Evolutionary conservation across 768 basidiomycete species (phyloP), one percentile per base, ranked within the genome.

Genomic region (Rhizopogon vulgaris): DNA sequence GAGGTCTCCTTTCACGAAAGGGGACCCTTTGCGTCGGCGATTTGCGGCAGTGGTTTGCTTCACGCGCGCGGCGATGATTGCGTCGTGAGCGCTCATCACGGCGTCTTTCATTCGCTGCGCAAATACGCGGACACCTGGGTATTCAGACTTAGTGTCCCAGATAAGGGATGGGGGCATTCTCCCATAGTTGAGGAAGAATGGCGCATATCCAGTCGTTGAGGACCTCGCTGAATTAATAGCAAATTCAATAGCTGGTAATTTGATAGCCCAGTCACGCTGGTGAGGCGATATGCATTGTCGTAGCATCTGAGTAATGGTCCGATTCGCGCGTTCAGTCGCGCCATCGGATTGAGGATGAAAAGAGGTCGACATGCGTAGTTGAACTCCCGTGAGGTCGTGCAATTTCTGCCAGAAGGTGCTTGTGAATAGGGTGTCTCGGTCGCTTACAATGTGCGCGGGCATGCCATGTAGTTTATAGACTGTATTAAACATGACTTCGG

Each of bases 291-390:
- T 54, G 41, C 59, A 65, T 36, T 56, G 54, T 41, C 62, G 17
- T 14, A 69, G 45, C 65, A 68, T 69, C 37, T 69, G 66, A 6
- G 55, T 63, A 6, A 70, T 52, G 0, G 68, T 68, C 14, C 57
- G 52, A 41, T 68, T 71, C 1, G 66, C 65, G 1, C 63, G 52
- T 55, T 75, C 70, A 0, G 67, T 70, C 1, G 61, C 54, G 0
- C 72, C 72, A 55, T 73, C 70, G 1, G 71, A 67, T 47, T 75
- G 65, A 1, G 71, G 72, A 46, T 74, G 73, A 38, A 64, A 67
- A 0, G 47, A 46, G 51, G 40, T 17, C 17, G 41, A 52, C 58
- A 69, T 45, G 11, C 49, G 25, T 4, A 61, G 54, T 34, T 61
- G 53, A 50, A 52, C 46, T 34, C 56, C 51, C 14, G 63, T 46